phyloP scores from a whole-genome alignment of 192 early-diverging fungal species.

The Coemansia reversa region DNA sequence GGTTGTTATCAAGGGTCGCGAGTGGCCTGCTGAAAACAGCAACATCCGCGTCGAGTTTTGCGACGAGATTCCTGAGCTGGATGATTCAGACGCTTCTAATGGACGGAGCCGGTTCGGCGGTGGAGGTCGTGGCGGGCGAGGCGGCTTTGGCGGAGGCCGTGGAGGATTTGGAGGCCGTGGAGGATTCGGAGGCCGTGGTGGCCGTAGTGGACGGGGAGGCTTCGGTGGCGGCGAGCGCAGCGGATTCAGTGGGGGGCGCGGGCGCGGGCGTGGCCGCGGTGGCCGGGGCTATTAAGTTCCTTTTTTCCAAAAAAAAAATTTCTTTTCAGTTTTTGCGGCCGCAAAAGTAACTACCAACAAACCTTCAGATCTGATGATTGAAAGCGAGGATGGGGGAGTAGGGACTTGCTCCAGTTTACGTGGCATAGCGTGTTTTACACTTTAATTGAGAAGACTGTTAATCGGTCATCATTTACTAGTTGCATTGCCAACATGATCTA shows the following conservation, averaged over 20 bases:
- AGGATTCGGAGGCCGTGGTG: constrained; percentile 47
- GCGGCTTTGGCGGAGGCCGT: constrained; percentile 41
- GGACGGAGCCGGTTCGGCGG: constrained; percentile 25
- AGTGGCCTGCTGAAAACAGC: constrained; percentile 67
- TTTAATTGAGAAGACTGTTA: too few relatives aligned
- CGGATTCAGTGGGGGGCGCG: neutral
- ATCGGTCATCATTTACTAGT: too few relatives aligned
- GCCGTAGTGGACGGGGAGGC: constrained; percentile 46
- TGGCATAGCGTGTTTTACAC: too few relatives aligned
- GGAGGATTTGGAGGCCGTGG: constrained; percentile 50
- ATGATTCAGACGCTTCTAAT: constrained; percentile 55
- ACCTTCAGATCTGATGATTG: neutral
- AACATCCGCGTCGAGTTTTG: constrained; percentile 67
- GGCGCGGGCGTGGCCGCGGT: neutral
- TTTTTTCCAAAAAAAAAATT: neutral
- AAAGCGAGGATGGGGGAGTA: too few relatives aligned
- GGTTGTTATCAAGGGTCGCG: constrained; percentile 63
- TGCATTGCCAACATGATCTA: too few relatives aligned
- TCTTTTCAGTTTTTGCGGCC: neutral
- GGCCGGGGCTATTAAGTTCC: constrained; percentile 3
- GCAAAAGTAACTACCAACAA: too few relatives aligned
- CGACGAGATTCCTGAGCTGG: constrained; percentile 77
- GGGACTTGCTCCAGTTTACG: too few relatives aligned
- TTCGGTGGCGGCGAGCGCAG: constrained; percentile 18
- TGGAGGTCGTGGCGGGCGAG: constrained; percentile 45